Base-by-base conservation (phyloP, 805 yeast species). In the Cephaloascus fragrans region DNA sequence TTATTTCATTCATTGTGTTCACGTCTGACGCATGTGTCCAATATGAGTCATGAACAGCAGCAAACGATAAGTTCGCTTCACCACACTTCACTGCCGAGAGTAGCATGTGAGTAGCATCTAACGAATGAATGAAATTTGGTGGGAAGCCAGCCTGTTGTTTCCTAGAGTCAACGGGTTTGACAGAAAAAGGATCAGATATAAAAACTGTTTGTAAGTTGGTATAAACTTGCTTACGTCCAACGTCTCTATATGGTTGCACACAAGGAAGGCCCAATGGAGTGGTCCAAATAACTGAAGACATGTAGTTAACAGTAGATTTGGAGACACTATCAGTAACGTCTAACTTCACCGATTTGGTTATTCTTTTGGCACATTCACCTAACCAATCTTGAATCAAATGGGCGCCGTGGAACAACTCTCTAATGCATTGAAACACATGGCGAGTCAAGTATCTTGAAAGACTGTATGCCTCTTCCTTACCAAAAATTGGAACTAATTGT, bases 91-190 rank as follows among this genome's bases (percentile, higher is more conserved):
- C 67, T 0, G 97, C 95, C 6, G 96, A 83, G 67, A 89, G 62
- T 38, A 93, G 67, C 98, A 90, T 93, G 57, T 90, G 98, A 0
- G 96, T 82, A 1, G 97, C 97, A 69, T 90, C 98, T 41, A 90
- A 67, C 0, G 97, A 90, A 56, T 90, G 98, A 38, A 90, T 83
- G 57, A 74, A 90, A 57, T 90, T 90, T 26, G 98, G 98, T 14
- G 98, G 96, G 60, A 90, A 85, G 0, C 96, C 98, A 32, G 88
- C 78, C 47, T 78, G 78, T 59, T 93, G 99, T 55, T 89, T 87
- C 53, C 95, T 75, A 4, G 88, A 70, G 57, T 88, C 89, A 34
- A 94, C 95, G 32, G 82, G 83, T 38, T 79, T 77, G 33, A 85
- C 70, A 12, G 82, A 79, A 52, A 77, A 83, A n/a, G 97, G 97